phyloP scores from a whole-genome alignment of 2,329 filamentous ascomycete species.

The Raffaelea ambrosiae region DNA sequence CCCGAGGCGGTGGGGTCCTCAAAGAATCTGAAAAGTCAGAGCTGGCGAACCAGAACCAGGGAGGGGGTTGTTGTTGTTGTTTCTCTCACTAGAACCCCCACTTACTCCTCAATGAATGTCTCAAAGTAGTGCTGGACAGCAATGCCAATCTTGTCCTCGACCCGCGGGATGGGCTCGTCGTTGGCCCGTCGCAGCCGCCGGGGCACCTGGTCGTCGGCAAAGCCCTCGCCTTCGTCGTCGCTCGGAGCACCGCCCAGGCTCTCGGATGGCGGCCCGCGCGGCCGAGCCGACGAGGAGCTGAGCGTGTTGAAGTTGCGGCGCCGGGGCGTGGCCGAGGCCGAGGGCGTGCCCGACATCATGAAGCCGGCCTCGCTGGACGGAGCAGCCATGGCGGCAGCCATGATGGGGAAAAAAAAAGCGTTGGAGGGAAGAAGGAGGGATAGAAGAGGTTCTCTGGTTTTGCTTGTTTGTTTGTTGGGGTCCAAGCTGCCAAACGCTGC shows the following conservation, averaged over 20 bases:
- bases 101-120: conserved; percentile 68
- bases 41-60: too few species aligned
- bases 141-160: conserved; percentile 69
- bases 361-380: conserved; percentile 46
- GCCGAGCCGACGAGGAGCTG: conserved; percentile 44
- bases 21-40: conserved; percentile 42
- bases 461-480: background rate
- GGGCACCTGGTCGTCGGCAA: conserved; percentile 57
- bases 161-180: conserved; percentile 51
- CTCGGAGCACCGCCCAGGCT: conserved; percentile 46
- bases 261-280: conserved; percentile 54
- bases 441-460: background rate
- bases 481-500: too few species aligned
- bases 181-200: conserved; percentile 38
- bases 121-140: conserved; percentile 71
- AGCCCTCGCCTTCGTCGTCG: conserved; percentile 53
- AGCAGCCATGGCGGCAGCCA: conserved; percentile 33
- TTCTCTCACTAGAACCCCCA: conserved; percentile 2
- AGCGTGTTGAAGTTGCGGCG: conserved; percentile 30
- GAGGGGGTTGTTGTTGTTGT: too few species aligned
- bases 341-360: conserved; percentile 48
- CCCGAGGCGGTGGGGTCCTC: conserved; percentile 60
- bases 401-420: conserved; percentile 1
- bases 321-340: conserved; percentile 30
- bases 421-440: background rate